These are phyloP conservation scores for Aspergillus oerlinghausenensis DNA, from an alignment of 2,329 filamentous ascomycete species.

Conservation along the genomic window DNA sequence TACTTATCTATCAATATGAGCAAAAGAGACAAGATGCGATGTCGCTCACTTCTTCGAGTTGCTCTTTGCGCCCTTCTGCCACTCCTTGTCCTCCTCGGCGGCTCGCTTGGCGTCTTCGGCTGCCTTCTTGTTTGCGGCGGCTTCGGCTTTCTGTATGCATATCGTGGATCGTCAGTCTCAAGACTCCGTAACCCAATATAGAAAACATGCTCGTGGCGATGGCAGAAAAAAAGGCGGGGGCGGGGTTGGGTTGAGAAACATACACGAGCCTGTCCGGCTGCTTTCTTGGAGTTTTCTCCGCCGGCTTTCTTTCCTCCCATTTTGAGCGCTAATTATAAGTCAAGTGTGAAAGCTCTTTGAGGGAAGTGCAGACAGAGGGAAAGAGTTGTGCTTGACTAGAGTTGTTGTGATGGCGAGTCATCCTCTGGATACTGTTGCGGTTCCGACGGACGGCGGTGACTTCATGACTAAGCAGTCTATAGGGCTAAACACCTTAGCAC, in stretches of 20 bases:
- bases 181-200: background rate
- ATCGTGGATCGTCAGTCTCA: slow-evolving; percentile 11
- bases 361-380: background rate
- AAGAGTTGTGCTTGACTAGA: background rate
- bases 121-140: slow-evolving; percentile 73
- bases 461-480: background rate
- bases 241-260: slow-evolving; percentile 23
- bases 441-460: background rate
- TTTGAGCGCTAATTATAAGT: slow-evolving; percentile 13
- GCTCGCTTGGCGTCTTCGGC: slow-evolving; percentile 62
- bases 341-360: background rate
- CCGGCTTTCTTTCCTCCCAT: slow-evolving; percentile 68
- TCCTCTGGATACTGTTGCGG: background rate
- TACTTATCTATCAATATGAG: background rate
- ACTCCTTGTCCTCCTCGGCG: slow-evolving; percentile 67
- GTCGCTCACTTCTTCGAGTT: slow-evolving; percentile 74
- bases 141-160: slow-evolving; percentile 71
- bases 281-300: slow-evolving; percentile 83
- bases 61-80: slow-evolving; percentile 81
- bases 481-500: background rate
- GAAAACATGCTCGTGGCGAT: slow-evolving; percentile 7
- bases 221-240: slow-evolving; percentile 20
- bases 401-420: background rate
- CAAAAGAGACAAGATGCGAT: background rate
- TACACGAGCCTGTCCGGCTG: slow-evolving; percentile 68